Conservation (phyloP, 306 rosid species). For the Crotalaria pallida region DNA sequence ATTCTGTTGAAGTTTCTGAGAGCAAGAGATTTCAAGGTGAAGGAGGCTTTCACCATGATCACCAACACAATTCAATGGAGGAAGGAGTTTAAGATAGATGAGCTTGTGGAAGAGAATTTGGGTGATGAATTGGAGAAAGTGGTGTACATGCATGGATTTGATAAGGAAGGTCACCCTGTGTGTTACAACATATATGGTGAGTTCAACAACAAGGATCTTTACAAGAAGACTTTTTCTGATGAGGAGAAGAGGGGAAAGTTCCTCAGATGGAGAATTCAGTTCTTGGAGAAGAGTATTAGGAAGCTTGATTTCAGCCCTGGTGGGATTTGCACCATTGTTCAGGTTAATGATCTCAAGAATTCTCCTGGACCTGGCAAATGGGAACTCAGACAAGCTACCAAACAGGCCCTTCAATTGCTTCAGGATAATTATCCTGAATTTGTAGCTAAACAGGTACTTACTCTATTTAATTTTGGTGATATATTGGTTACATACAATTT, state of each 20-base stretch:
- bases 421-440: conserved; percentile 81
- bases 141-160: conserved; percentile 61
- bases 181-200: conserved; percentile 67
- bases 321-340: conserved; percentile 58
- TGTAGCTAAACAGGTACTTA: conserved; percentile 72
- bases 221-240: conserved; percentile 55
- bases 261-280: conserved; percentile 62
- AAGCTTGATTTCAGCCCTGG: conserved; percentile 64
- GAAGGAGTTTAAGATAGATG: conserved; percentile 66
- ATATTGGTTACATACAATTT: neutral
- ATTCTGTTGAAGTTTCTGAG: conserved; percentile 71
- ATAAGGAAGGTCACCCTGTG: conserved; percentile 74
- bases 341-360: conserved; percentile 66
- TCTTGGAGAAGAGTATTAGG: conserved; percentile 62
- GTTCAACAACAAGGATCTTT: conserved; percentile 54
- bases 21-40: conserved; percentile 84
- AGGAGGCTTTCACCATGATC: conserved; percentile 78
- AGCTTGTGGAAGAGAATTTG: conserved; percentile 43
- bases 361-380: conserved; percentile 67
- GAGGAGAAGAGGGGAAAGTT: conserved; percentile 60
- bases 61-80: conserved; percentile 77
- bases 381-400: conserved; percentile 77
- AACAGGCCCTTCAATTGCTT: conserved; percentile 61
- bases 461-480: neutral
- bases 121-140: conserved; percentile 46